These are phyloP conservation scores for Kockiozyma suomiensis DNA, from an alignment of 805 yeast species.

Conservation along the genomic window DNA sequence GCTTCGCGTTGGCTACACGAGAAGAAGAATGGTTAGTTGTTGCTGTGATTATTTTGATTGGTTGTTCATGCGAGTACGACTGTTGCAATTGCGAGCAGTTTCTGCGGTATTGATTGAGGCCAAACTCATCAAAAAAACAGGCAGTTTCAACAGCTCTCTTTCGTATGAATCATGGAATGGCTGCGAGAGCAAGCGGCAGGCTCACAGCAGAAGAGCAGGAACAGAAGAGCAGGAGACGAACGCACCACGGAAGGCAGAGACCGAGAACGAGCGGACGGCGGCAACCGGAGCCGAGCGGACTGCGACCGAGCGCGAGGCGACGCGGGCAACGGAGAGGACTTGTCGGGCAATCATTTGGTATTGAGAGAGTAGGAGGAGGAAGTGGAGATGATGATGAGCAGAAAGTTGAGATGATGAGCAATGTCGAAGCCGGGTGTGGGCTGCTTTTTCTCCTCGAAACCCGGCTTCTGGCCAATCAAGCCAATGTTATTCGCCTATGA, in stretches of 20 bases:
- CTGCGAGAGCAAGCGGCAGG: no score
- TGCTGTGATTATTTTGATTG: not conserved
- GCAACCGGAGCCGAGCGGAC: slow-evolving; percentile 12
- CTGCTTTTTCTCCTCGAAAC: slow-evolving; percentile 13
- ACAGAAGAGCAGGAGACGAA: not conserved
- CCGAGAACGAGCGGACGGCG: slow-evolving; percentile 22
- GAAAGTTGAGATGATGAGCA: not conserved
- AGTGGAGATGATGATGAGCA: not conserved
- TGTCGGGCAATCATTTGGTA: slow-evolving; percentile 20
- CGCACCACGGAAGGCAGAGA: slow-evolving; percentile 23
- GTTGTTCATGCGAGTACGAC: no score
- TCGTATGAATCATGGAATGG: no score
- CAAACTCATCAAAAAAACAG: no score
- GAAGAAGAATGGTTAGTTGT: not conserved
- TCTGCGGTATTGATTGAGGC: no score
- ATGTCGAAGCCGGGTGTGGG: slow-evolving; percentile 5
- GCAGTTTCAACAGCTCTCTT: no score
- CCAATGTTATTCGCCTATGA: not conserved
- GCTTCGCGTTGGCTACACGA: slow-evolving; percentile 7
- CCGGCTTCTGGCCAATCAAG: slow-evolving; percentile 12
- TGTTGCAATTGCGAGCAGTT: no score
- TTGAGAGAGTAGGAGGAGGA: not conserved
- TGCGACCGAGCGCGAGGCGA: slow-evolving; percentile 12
- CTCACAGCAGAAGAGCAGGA: not conserved
- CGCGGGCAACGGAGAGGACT: slow-evolving; percentile 20